These are phyloP conservation scores for Wickerhamiella azyma DNA, from an alignment of 805 yeast genomes.

Conservation along the genomic window DNA sequence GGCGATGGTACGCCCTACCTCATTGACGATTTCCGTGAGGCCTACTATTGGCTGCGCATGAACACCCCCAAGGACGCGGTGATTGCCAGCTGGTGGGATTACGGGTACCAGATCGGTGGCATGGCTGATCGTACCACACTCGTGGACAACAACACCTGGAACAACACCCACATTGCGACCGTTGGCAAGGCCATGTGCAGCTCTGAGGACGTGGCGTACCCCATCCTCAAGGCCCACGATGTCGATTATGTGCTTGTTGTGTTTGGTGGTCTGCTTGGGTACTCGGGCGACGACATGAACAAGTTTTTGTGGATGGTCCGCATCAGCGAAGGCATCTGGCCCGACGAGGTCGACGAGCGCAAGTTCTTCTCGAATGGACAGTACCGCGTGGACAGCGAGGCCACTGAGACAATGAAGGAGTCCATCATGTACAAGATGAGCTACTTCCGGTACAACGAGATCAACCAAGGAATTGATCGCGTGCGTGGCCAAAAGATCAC, in stretches of 20 bases:
- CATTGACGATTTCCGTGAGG: constrained; percentile 97
- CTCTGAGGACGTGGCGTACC: constrained; percentile 73
- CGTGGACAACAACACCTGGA: constrained; percentile 99
- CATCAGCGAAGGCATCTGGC: constrained; percentile 99
- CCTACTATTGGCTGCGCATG: constrained; percentile 97
- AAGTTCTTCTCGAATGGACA: constrained; percentile 80
- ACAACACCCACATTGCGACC: constrained; percentile 96
- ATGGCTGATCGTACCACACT: constrained; percentile 98
- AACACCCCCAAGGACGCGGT: constrained; percentile 93
- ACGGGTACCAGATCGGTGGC: constrained; percentile 98
- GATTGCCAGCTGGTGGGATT: constrained; percentile 99
- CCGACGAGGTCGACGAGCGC: constrained; percentile 87
- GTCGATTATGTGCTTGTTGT: constrained; percentile 89
- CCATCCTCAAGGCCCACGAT: constrained; percentile 77
- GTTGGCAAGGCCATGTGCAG: constrained; percentile 98
- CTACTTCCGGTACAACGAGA: constrained; percentile 69
- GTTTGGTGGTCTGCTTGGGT: constrained; percentile 89
- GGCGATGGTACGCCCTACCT: constrained; percentile 76
- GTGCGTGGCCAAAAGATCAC: constrained; percentile 76
- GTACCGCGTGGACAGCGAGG: constrained; percentile 70
- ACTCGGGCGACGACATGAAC: constrained; percentile 90
- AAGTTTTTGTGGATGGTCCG: constrained; percentile 98
- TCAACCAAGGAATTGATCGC: constrained; percentile 56
- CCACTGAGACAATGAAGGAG: constrained; percentile 74
- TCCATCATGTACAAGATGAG: constrained; percentile 92